phyloP scores from a whole-genome alignment of 2,329 filamentous ascomycete species.

The Zymoseptoria tritici region DNA sequence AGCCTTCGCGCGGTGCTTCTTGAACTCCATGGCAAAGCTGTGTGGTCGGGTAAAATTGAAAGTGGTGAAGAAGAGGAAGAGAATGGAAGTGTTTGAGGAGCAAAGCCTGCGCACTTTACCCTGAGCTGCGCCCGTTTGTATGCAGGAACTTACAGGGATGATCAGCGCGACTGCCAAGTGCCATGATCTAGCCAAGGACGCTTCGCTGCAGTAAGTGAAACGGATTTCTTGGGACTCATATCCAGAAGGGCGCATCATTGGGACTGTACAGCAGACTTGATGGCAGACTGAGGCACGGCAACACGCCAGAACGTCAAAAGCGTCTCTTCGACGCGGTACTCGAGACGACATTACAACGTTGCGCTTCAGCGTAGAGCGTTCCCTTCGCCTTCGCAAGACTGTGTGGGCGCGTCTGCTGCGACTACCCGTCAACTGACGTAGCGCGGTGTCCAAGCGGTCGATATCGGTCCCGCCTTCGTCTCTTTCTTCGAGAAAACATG shows the following conservation, averaged over 20 bases:
- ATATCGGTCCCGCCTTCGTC: no score
- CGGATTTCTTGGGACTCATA: no score
- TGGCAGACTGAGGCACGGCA: no score
- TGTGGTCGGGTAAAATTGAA: neutral
- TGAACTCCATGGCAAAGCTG: neutral
- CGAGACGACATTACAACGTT: no score
- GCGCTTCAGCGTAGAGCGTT: no score
- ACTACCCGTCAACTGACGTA: neutral
- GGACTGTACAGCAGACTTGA: no score
- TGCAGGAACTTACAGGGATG: neutral
- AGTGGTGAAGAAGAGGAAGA: neutral
- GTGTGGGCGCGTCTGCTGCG: neutral
- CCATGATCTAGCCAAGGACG: no score
- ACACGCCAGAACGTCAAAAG: no score
- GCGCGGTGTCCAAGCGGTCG: neutral
- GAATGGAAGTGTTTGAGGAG: neutral
- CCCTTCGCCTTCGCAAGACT: neutral
- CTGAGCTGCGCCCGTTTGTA: neutral
- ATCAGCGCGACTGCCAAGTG: neutral
- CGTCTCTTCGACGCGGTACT: neutral
- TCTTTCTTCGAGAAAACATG: no score
- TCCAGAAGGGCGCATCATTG: no score
- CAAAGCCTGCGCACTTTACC: neutral
- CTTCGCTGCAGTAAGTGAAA: no score
- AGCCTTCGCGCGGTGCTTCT: neutral